phyloP scores from a whole-genome alignment of 495 filamentous ascomycete genomes.

The Daldinia grandis region DNA sequence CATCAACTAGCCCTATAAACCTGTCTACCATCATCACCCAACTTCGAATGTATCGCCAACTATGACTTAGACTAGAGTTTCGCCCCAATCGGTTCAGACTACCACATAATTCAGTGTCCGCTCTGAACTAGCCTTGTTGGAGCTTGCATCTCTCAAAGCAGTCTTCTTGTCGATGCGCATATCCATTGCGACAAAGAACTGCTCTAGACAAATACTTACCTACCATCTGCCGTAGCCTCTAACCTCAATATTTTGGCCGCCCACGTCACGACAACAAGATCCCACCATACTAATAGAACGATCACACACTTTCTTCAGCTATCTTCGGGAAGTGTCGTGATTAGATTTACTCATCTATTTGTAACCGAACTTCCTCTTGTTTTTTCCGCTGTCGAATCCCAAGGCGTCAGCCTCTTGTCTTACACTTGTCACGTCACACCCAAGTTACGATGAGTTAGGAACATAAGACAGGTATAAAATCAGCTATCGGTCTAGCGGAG shows the following conservation, averaged over 20 bases:
- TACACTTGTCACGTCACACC: conserved; percentile 19
- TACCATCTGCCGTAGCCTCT: conserved; percentile 16
- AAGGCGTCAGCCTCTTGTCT: conserved; percentile 17
- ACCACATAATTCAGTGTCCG: conserved; percentile 12
- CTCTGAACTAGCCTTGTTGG: conserved; percentile 26
- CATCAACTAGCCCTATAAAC: conserved; percentile 31
- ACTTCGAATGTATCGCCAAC: conserved; percentile 32
- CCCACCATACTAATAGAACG: neutral
- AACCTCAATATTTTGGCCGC: conserved; percentile 14
- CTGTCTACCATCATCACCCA: conserved; percentile 6
- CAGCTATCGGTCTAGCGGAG: conserved; percentile 8
- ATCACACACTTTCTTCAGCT: neutral
- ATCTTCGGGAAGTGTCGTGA: neutral
- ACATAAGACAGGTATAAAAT: conserved; percentile 28
- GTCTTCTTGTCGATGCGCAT: conserved; percentile 22
- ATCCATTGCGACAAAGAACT: conserved; percentile 41
- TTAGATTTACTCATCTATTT: conserved; percentile 4
- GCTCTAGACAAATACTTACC: conserved; percentile 36
- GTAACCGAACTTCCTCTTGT: neutral
- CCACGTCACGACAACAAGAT: conserved; percentile 18
- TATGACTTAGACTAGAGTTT: conserved; percentile 40
- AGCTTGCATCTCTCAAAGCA: conserved; percentile 26
- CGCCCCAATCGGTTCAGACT: conserved; percentile 28
- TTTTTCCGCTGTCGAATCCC: conserved; percentile 1
- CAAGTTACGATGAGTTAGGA: conserved; percentile 38